Percentiles rank a stretch among this genome's conserved stretches.
phyloP scores from a whole-genome alignment of 257 asterid genomes.

The Solanum arcanum region DNA sequence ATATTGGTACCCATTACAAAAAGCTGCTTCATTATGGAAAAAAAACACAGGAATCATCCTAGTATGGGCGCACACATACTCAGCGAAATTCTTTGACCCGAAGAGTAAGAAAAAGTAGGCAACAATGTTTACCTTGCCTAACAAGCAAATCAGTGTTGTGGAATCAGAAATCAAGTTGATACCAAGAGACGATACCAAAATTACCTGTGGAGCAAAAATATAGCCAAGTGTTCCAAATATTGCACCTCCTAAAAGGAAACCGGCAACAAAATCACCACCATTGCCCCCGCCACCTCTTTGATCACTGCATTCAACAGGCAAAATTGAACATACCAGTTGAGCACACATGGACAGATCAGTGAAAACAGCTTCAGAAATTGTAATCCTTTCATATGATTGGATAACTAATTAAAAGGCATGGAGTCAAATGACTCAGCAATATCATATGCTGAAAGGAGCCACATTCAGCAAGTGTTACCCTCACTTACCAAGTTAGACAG shows the following conservation, averaged over 20 bases:
- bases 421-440: neutral
- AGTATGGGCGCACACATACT: neutral
- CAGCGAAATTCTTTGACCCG: neutral
- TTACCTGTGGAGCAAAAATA: slow-evolving; percentile 84
- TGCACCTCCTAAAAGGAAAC: slow-evolving; percentile 87
- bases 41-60: neutral
- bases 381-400: neutral
- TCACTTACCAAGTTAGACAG: neutral
- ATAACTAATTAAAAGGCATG: neutral
- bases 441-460: neutral
- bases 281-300: slow-evolving; percentile 46
- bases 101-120: neutral
- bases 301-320: slow-evolving; percentile 31
- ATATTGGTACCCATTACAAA: neutral
- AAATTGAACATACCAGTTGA: neutral
- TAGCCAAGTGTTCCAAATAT: slow-evolving; percentile 75
- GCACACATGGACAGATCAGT: neutral
- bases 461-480: neutral
- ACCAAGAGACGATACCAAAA: neutral
- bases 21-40: neutral
- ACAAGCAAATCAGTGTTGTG: neutral
- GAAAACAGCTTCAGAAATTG: neutral
- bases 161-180: neutral
- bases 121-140: neutral
- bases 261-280: slow-evolving; percentile 78